Conservation (phyloP, 805 yeast genomes). For the Wickerhamomyces ciferrii region DNA sequence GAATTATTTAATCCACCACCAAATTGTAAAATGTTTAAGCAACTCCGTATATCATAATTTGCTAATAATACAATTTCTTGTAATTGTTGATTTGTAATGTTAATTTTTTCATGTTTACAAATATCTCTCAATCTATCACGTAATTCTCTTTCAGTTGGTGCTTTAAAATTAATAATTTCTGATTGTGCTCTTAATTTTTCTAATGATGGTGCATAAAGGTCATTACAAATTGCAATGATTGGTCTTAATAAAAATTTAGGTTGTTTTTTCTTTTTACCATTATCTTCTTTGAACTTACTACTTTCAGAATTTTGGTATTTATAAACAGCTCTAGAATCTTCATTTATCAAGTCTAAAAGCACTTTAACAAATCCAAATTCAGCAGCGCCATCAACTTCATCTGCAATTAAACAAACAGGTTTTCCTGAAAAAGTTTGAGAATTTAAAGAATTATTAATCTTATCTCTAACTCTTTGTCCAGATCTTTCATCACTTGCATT, state of each 20-base stretch:
- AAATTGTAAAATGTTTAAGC: constrained; percentile 81
- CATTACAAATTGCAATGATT: constrained; percentile 89
- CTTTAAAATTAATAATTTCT: constrained; percentile 64
- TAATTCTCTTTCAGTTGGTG: constrained; percentile 44
- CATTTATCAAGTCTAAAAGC: constrained; percentile 48
- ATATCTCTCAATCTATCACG: constrained; percentile 44
- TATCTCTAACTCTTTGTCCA: constrained; percentile 49
- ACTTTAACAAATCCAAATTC: constrained; percentile 59
- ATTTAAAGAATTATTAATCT: constrained; percentile 56
- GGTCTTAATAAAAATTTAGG: constrained; percentile 63
- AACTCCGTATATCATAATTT: constrained; percentile 81
- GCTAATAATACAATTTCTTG: constrained; percentile 64
- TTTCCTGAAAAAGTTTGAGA: constrained; percentile 61
- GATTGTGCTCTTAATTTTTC: constrained; percentile 70
- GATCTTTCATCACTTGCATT: constrained; percentile 83
- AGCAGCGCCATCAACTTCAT: constrained; percentile 82
- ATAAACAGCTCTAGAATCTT: constrained; percentile 51
- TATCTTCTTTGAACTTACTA: constrained; percentile 20
- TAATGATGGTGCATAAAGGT: constrained; percentile 68
- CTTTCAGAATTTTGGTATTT: constrained; percentile 21
- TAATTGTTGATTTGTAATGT: constrained; percentile 43
- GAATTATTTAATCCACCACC: constrained; percentile 14
- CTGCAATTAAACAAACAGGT: constrained; percentile 81
- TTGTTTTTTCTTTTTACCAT: constrained; percentile 28
- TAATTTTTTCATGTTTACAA: constrained; percentile 50